These are phyloP conservation scores for Chenopodium album DNA, from an alignment of 148 eudicot genomes.

Conservation along the genomic window DNA sequence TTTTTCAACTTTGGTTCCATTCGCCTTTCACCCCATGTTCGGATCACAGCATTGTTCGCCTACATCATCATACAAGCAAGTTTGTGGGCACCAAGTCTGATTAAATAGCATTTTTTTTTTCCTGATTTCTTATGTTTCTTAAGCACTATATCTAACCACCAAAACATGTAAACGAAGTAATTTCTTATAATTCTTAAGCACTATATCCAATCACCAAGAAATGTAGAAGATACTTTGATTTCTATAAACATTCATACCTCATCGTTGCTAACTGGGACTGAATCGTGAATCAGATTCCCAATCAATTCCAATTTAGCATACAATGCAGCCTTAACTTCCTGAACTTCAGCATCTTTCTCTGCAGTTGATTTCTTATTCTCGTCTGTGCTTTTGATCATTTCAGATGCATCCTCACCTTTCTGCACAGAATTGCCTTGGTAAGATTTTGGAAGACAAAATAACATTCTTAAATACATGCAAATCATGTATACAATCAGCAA, in stretches of 20 bases:
- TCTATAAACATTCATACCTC: constrained; percentile 51
- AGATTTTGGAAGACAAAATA: not conserved
- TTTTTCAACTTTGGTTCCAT: constrained; percentile 60
- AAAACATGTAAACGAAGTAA: not conserved
- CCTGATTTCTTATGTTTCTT: not conserved
- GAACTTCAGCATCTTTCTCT: constrained; percentile 63
- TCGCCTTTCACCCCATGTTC: constrained; percentile 73
- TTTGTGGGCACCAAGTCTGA: no score
- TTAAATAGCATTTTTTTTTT: no score
- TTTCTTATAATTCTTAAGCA: not conserved
- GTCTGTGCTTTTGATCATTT: constrained; percentile 53
- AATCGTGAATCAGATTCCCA: constrained; percentile 92
- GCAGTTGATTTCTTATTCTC: constrained; percentile 56
- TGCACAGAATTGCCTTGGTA: constrained; percentile 22
- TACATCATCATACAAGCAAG: constrained; percentile 24
- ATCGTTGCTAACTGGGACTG: constrained; percentile 76
- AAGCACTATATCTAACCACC: not conserved
- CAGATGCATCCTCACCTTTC: constrained; percentile 72
- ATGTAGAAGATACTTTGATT: not conserved
- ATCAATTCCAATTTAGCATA: constrained; percentile 57
- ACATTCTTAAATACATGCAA: not conserved
- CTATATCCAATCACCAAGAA: not conserved
- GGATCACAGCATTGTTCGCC: constrained; percentile 69
- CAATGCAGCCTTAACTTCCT: constrained; percentile 54
- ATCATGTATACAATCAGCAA: not conserved